A percentile compares a stretch with the other conserved stretches of the same genome.
These are phyloP conservation scores for Paraurostyla sp. DNA, from an alignment of 73 alveolate species.

Conservation along the genomic window DNA sequence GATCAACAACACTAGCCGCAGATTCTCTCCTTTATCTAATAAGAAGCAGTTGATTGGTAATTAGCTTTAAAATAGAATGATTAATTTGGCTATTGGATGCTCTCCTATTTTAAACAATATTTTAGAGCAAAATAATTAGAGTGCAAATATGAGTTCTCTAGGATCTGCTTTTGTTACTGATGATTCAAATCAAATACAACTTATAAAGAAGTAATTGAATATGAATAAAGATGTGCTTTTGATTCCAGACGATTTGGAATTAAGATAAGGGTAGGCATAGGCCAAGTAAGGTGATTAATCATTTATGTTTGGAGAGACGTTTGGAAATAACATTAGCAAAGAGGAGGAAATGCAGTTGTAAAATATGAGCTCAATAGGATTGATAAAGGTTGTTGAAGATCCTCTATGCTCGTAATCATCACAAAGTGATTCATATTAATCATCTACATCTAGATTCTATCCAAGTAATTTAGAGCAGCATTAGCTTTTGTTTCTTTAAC, in stretches of 20 bases:
- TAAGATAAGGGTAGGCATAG: no score
- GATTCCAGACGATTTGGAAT: background rate
- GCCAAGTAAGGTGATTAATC: background rate
- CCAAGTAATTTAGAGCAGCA: background rate
- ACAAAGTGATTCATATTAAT: background rate
- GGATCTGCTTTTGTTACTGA: background rate
- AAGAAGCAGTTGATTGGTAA: no score
- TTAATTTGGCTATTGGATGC: background rate
- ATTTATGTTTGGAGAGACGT: slow-evolving; percentile 4
- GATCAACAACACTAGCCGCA: no score
- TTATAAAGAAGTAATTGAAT: background rate
- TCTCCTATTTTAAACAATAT: slow-evolving; percentile 20
- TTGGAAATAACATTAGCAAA: background rate
- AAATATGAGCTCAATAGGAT: background rate
- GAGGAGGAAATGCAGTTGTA: background rate
- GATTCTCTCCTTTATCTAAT: no score
- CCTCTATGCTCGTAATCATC: no score
- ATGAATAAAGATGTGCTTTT: background rate
- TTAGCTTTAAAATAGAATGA: no score
- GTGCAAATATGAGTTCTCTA: background rate
- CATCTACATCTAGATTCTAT: background rate
- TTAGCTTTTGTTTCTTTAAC: background rate
- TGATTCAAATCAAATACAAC: no score
- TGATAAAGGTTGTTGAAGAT: background rate
- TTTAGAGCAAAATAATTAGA: background rate